Percentiles rank a stretch among this genome's conserved stretches.
These are phyloP conservation scores for Solanum sejunctum DNA, from an alignment of 257 asterid species.

Conservation along the genomic window DNA sequence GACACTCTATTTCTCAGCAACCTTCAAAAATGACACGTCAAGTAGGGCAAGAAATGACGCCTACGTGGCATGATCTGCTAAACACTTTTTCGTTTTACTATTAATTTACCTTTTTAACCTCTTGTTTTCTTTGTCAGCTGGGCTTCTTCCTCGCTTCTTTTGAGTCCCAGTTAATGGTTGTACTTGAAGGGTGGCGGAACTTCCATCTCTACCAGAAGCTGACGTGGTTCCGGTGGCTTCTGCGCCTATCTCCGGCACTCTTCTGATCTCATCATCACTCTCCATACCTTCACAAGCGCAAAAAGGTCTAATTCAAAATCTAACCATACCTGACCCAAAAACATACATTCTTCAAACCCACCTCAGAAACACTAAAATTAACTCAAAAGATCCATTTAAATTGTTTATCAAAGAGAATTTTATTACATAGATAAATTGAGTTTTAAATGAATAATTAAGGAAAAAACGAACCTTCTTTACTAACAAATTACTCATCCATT, in stretches of 20 bases:
- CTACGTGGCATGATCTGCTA: conserved; percentile 16
- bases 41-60: neutral
- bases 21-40: conserved; percentile 21
- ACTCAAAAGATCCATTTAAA: neutral
- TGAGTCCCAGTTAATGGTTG: conserved; percentile 55
- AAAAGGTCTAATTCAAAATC: too few relatives aligned
- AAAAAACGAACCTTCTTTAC: neutral
- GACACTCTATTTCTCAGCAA: conserved; percentile 98
- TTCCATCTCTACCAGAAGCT: conserved; percentile 51
- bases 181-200: conserved; percentile 29
- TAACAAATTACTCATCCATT: neutral
- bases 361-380: neutral
- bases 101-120: conserved; percentile 64
- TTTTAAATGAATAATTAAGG: neutral
- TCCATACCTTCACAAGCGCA: conserved; percentile 54
- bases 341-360: neutral
- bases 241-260: conserved; percentile 95
- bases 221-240: conserved; percentile 36
- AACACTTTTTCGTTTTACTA: neutral
- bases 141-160: conserved; percentile 79
- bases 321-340: too few relatives aligned
- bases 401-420: neutral
- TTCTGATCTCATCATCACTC: conserved; percentile 95
- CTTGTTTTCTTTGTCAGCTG: conserved; percentile 93
- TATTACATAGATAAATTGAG: too few relatives aligned